Percentiles rank a stretch among this genome's conserved stretches.
These are phyloP conservation scores for Irpex sp. DNA, from an alignment of 1,284 basidiomycete species.

Conservation along the genomic window DNA sequence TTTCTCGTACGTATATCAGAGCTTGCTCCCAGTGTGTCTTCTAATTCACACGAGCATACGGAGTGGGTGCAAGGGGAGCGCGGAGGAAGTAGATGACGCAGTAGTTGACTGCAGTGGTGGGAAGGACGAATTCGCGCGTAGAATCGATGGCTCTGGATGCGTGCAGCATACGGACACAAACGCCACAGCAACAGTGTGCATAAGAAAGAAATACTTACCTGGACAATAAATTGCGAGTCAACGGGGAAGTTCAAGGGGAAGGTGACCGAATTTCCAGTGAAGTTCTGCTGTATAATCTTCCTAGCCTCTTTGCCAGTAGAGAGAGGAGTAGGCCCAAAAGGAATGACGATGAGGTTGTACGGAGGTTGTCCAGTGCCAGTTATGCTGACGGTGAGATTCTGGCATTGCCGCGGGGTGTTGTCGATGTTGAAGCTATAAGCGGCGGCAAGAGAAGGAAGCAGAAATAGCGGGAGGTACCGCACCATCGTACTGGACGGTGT, in stretches of 20 bases:
- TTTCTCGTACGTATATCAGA: too few relatives aligned
- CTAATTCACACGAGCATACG: neutral
- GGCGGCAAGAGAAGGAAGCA: slow-evolving; percentile 21
- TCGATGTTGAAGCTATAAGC: slow-evolving; percentile 65
- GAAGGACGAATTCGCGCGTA: neutral
- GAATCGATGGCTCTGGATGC: neutral
- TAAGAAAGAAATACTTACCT: slow-evolving; percentile 46
- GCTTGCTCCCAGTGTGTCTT: neutral
- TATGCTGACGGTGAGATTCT: slow-evolving; percentile 53
- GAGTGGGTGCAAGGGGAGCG: neutral
- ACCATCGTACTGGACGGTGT: slow-evolving; percentile 12
- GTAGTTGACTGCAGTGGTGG: neutral
- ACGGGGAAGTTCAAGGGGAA: slow-evolving; percentile 66
- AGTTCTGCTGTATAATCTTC: slow-evolving; percentile 53
- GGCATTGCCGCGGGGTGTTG: slow-evolving; percentile 57
- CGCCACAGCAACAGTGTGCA: neutral
- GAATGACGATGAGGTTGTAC: slow-evolving; percentile 62
- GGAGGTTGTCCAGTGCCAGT: slow-evolving; percentile 54
- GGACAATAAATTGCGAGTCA: slow-evolving; percentile 68
- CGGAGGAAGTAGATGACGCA: neutral
- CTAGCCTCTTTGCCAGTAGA: slow-evolving; percentile 61
- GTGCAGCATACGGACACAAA: neutral
- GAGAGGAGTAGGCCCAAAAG: slow-evolving; percentile 60
- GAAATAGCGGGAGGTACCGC: slow-evolving; percentile 11
- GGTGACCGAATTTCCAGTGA: slow-evolving; percentile 40